Evolutionary conservation across 2,329 filamentous ascomycete genomes (phyloP).

Genomic region (Calonectria hawksworthii): DNA sequence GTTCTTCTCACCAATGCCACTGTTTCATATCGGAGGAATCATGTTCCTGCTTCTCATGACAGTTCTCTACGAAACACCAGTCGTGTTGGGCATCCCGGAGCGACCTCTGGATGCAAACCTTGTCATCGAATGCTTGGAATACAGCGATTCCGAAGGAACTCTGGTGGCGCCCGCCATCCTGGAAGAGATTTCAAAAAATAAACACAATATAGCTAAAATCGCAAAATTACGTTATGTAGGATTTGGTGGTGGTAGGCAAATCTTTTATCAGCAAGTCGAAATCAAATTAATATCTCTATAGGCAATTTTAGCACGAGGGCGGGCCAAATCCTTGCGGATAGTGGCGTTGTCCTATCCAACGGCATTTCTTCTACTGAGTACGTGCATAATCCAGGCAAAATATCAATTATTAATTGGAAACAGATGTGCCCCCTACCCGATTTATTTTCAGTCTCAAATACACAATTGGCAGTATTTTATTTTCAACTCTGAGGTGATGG

Average conservation of each 20-base stretch:
- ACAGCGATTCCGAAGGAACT: slow-evolving; percentile 44
- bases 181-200: slow-evolving; percentile 57
- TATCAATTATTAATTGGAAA: not conserved
- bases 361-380: slow-evolving; percentile 60
- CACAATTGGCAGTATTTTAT: slow-evolving; percentile 60
- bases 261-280: not conserved
- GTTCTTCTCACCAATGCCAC: slow-evolving; percentile 36
- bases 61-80: slow-evolving; percentile 25
- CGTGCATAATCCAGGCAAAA: slow-evolving; percentile 18
- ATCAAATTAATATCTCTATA: slow-evolving; percentile 11
- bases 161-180: slow-evolving; percentile 57
- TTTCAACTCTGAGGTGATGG: slow-evolving; percentile 56
- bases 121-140: slow-evolving; percentile 48
- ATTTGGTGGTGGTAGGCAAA: slow-evolving; percentile 56
- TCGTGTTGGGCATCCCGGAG: slow-evolving; percentile 49
- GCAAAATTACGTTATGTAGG: slow-evolving; percentile 50
- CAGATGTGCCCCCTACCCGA: slow-evolving; percentile 53
- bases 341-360: slow-evolving; percentile 53
- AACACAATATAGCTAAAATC: slow-evolving; percentile 49
- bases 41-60: slow-evolving; percentile 23
- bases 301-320: slow-evolving; percentile 54
- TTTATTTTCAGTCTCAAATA: slow-evolving; percentile 50
- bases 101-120: slow-evolving; percentile 53
- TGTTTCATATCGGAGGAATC: slow-evolving; percentile 41
- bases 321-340: slow-evolving; percentile 54